Percentiles rank a stretch among this genome's conserved stretches.
Conservation (phyloP, 177 flowering plant genomes). For the Tripterygium wilfordii region DNA sequence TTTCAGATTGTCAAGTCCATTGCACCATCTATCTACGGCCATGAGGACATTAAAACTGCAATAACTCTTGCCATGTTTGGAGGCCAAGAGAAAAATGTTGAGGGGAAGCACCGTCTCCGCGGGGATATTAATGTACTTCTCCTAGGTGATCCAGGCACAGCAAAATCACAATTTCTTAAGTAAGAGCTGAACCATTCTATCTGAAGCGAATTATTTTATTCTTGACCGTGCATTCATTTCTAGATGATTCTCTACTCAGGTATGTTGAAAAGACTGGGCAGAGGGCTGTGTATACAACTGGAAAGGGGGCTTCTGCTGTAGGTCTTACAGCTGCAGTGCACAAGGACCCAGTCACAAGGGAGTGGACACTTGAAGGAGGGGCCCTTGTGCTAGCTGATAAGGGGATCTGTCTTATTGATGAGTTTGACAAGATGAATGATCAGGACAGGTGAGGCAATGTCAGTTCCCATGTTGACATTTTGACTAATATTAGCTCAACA, state of each 20-base stretch:
- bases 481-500: background rate
- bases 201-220: background rate
- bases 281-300: constrained; percentile 97
- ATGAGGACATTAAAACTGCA: constrained; percentile 97
- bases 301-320: constrained; percentile 99
- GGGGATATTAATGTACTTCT: constrained; percentile 94
- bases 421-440: constrained; percentile 99
- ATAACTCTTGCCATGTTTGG: constrained; percentile 99
- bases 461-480: background rate
- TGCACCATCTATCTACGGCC: constrained; percentile 98
- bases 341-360: constrained; percentile 94
- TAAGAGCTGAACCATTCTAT: constrained; percentile 20
- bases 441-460: constrained; percentile 72
- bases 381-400: constrained; percentile 96
- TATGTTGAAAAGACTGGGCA: constrained; percentile 99
- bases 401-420: constrained; percentile 97
- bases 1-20: constrained; percentile 87
- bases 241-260: constrained; percentile 24
- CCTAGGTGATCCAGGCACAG: constrained; percentile 97
- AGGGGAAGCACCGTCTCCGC: constrained; percentile 87
- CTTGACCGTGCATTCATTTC: background rate
- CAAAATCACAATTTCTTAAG: constrained; percentile 97
- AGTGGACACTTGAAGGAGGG: constrained; percentile 99
- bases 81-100: constrained; percentile 95
- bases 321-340: constrained; percentile 98